phyloP scores from a whole-genome alignment of 352 stramenopile species.

The Globisporangium barbulae region DNA sequence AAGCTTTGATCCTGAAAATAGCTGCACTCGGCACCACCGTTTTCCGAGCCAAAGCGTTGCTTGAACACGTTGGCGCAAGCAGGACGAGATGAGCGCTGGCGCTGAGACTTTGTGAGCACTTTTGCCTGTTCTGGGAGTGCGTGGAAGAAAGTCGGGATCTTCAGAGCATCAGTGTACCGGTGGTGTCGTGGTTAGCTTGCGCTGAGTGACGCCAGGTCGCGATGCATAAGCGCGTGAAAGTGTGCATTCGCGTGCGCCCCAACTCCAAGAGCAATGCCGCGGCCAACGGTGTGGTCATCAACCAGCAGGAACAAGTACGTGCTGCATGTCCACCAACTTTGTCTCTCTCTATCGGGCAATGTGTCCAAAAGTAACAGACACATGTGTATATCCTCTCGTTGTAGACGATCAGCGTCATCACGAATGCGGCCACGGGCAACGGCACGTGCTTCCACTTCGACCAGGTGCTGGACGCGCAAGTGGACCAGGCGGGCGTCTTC shows the following conservation, averaged over 20 bases:
- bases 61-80: neutral
- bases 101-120: neutral
- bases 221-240: slow-evolving; percentile 69
- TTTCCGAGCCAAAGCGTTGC: neutral
- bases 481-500: slow-evolving; percentile 57
- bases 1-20: slow-evolving; percentile 1
- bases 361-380: neutral
- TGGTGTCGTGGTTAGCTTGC: neutral
- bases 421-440: slow-evolving; percentile 40
- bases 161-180: neutral
- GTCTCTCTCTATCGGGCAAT: neutral
- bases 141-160: neutral
- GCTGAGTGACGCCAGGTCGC: neutral
- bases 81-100: neutral
- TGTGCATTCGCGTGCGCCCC: slow-evolving; percentile 65
- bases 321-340: neutral
- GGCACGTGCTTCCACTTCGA: slow-evolving; percentile 70
- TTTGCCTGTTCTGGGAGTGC: neutral
- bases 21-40: neutral
- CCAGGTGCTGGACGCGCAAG: slow-evolving; percentile 39
- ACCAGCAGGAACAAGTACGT: slow-evolving; percentile 42
- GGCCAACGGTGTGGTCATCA: slow-evolving; percentile 33
- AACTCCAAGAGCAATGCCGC: slow-evolving; percentile 8
- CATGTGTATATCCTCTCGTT: neutral
- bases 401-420: slow-evolving; percentile 61